These are phyloP conservation scores for Sordaria brevicollis DNA, from an alignment of 495 filamentous ascomycete genomes.

Conservation along the genomic window DNA sequence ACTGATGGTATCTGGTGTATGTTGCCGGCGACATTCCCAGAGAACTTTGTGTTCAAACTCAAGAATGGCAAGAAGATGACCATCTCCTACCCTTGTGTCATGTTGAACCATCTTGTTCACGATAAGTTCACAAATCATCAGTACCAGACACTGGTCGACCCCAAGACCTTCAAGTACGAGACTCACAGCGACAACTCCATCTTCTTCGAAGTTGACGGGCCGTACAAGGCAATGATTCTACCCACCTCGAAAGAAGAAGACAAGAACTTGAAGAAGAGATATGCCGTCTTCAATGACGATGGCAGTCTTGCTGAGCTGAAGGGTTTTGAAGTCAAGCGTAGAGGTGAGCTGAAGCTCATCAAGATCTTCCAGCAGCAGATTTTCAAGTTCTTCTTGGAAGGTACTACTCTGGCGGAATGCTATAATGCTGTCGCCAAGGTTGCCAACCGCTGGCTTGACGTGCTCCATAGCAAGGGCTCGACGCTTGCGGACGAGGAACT, in stretches of 20 bases:
- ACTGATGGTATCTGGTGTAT: conserved; percentile 99
- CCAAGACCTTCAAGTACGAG: conserved; percentile 73
- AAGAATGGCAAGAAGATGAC: conserved; percentile 91
- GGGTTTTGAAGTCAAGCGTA: conserved; percentile 94
- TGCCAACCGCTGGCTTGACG: conserved; percentile 94
- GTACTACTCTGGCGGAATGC: conserved; percentile 72
- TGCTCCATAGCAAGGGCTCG: conserved; percentile 72
- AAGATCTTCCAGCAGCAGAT: conserved; percentile 99
- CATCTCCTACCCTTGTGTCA: conserved; percentile 97
- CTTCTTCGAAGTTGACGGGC: conserved; percentile 98
- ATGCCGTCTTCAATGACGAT: conserved; percentile 98
- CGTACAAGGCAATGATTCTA: conserved; percentile 94
- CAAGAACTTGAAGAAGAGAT: conserved; percentile 98
- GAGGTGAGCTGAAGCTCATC: conserved; percentile 97
- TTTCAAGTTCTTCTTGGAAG: conserved; percentile 98
- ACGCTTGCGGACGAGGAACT: conserved; percentile 93
- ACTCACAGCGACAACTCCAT: conserved; percentile 97
- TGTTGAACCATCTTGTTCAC: conserved; percentile 98
- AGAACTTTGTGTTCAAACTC: conserved; percentile 90
- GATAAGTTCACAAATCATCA: conserved; percentile 93
- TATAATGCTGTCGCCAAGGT: conserved; percentile 88
- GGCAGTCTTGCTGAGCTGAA: conserved; percentile 95
- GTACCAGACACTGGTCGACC: conserved; percentile 81
- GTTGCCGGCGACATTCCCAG: conserved; percentile 90
- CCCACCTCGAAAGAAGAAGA: conserved; percentile 97